These are phyloP conservation scores for Solanum etuberosum DNA, from an alignment of 257 asterid genomes.

Conservation along the genomic window DNA sequence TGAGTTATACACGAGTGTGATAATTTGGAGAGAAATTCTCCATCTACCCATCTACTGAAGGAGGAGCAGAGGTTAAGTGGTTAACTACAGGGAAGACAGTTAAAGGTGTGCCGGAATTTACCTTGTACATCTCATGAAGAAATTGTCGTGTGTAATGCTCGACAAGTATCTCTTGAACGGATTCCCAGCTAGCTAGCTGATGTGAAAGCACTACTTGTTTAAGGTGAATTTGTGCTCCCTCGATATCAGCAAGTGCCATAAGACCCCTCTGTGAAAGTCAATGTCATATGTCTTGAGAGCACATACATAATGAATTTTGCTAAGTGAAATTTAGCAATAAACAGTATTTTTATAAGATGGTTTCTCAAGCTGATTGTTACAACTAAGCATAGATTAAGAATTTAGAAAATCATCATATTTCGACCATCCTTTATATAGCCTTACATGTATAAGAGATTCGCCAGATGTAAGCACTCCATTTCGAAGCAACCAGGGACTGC, in stretches of 20 bases:
- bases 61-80: neutral
- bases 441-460: constrained; percentile 84
- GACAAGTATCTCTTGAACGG: constrained; percentile 74
- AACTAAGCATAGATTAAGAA: neutral
- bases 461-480: constrained; percentile 84
- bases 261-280: constrained; percentile 69
- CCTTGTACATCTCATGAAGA: constrained; percentile 97
- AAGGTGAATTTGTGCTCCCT: constrained; percentile 91
- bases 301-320: neutral
- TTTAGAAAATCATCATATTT: neutral
- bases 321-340: neutral
- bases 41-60: neutral
- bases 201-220: constrained; percentile 70
- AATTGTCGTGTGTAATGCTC: constrained; percentile 83
- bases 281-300: constrained; percentile 8
- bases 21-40: neutral
- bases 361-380: neutral
- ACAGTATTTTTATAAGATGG: neutral
- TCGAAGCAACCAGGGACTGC: constrained; percentile 93
- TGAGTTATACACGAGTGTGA: neutral
- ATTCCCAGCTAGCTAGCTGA: constrained; percentile 96
- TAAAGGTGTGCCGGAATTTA: constrained; percentile 5
- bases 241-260: constrained; percentile 97
- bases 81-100: neutral
- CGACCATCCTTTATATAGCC: neutral